Evolutionary conservation across 2,329 filamentous ascomycete genomes (phyloP), one percentile per base, ranked within the genome.

Genomic region (Trichoderma arundinaceum): DNA sequence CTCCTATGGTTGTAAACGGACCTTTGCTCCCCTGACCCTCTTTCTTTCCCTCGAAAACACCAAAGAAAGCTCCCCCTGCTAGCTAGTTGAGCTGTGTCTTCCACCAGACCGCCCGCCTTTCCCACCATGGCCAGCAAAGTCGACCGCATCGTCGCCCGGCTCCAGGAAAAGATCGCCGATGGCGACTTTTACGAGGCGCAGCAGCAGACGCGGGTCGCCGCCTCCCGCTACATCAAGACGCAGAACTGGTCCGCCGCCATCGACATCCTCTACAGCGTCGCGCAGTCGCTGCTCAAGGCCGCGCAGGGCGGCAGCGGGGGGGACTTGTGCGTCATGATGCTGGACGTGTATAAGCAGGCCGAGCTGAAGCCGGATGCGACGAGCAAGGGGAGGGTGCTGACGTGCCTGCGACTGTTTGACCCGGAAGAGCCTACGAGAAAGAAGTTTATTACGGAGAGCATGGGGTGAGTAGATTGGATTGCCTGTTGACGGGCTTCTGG

Each of bases 151-250:
- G 86, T 88, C 71, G 76, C 82, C 65, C 83, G 86, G 32, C 89
- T 97, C 77, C 91, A 94, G 80, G 84, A 91, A 79, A 94, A 92
- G 79, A 97, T 97, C 78, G 84, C 88, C 71, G 92, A 96, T 78
- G 94, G 94, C 74, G 90, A 95, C 77, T 97, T 88, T 84, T 99
- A 99, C 82, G 95, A 99, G 85, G 95, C 95, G 66, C 94, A 98
- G 81, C 95, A 99, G 79, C 95, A 99, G 82, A 92, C 97, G 71
- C 92, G 95, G 69, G 94, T 97, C 63, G 94, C 97, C 71, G 94
- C 94, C 68, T 90, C 92, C 44, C 93, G 96, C 66, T 96, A 99
- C 81, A 88, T 94, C 77, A 98, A 98, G 82, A 85, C 90, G 49
- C 82, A 86, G 68, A 94, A 94, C 84, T 97, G 91, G 86, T 78